phyloP scores from a whole-genome alignment of 2,329 filamentous ascomycete genomes.

The Aspergillus sergii region DNA sequence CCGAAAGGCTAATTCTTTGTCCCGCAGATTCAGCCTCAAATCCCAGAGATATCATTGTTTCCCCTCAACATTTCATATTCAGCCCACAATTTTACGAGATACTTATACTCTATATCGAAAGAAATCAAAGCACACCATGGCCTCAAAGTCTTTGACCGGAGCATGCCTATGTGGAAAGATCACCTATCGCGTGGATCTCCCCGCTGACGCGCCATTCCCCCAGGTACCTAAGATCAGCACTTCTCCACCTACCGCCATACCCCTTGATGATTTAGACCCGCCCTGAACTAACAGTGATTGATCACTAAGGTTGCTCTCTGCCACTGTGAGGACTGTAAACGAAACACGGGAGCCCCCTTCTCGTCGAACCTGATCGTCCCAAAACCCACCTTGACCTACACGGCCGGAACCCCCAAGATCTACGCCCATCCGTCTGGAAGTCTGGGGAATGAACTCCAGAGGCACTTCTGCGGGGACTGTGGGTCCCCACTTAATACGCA shows the following conservation, averaged over 20 bases:
- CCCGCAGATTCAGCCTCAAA: too few relatives aligned
- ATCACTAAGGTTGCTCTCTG: constrained; percentile 22
- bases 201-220: constrained; percentile 16
- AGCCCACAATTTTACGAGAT: fast-evolving
- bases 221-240: constrained; percentile 17
- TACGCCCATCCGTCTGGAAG: constrained; percentile 18
- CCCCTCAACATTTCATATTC: too few relatives aligned
- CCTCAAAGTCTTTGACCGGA: constrained; percentile 16
- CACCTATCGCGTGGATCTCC: constrained; percentile 20
- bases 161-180: constrained; percentile 18
- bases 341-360: constrained; percentile 28
- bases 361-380: constrained; percentile 28
- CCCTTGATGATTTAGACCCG: not conserved
- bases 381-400: constrained; percentile 17
- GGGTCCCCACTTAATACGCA: constrained; percentile 24
- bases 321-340: constrained; percentile 30
- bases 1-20: too few relatives aligned
- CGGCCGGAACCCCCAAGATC: constrained; percentile 22
- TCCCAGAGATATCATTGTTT: too few relatives aligned
- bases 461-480: constrained; percentile 27
- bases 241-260: not conserved
- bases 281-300: not conserved
- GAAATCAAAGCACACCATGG: constrained; percentile 9
- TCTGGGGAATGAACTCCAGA: constrained; percentile 13
- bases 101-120: too few relatives aligned